These are phyloP conservation scores for Aspergillus ostianus DNA, from an alignment of 495 filamentous ascomycete species.

Conservation along the genomic window DNA sequence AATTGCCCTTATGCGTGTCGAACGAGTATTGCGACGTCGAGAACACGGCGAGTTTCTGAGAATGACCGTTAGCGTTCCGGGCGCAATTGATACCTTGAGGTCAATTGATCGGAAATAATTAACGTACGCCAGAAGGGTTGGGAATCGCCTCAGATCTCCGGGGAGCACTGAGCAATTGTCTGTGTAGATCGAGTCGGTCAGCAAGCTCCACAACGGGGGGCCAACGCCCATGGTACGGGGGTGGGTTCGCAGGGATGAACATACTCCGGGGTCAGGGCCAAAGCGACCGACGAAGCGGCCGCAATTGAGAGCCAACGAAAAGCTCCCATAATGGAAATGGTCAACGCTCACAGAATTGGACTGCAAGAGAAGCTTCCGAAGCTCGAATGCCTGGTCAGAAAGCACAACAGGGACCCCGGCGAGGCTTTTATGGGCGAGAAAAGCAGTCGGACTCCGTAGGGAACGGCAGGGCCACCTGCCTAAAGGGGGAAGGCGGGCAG, in stretches of 20 bases:
- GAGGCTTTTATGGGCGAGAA: background rate
- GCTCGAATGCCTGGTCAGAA: background rate
- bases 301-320: slow-evolving; percentile 18
- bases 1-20: slow-evolving; percentile 31
- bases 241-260: background rate
- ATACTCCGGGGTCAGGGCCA: slow-evolving; percentile 24
- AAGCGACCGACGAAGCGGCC: slow-evolving; percentile 18
- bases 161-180: slow-evolving; percentile 36
- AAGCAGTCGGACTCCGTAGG: background rate
- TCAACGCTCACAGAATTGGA: background rate
- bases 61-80: background rate
- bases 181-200: slow-evolving; percentile 9
- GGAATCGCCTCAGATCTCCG: slow-evolving; percentile 35
- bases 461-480: background rate
- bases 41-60: slow-evolving; percentile 32
- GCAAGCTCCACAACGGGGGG: background rate
- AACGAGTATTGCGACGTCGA: slow-evolving; percentile 46
- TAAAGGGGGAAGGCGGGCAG: background rate
- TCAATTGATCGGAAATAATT: background rate
- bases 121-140: slow-evolving; percentile 38
- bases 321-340: slow-evolving; percentile 13
- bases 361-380: background rate
- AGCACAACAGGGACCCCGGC: background rate
- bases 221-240: background rate
- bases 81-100: background rate